These are phyloP conservation scores for Chlorella sorokiniana DNA, from an alignment of 139 green algal genomes.

Conservation along the genomic window DNA sequence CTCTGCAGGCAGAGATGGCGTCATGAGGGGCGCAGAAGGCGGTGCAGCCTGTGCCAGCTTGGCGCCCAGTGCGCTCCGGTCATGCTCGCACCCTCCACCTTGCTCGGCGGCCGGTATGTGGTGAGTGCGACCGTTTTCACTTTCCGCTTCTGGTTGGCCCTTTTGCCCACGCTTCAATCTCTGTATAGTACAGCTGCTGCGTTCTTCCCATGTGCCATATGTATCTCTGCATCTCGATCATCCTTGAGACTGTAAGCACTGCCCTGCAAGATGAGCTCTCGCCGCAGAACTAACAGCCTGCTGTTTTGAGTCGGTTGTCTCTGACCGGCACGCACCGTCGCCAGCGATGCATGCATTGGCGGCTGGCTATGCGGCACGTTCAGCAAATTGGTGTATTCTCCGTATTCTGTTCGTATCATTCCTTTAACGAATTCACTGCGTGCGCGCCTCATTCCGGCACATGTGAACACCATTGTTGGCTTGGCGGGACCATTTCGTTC, in stretches of 20 bases:
- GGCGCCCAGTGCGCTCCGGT: neutral
- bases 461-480: too few relatives aligned
- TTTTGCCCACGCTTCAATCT: neutral
- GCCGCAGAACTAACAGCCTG: neutral
- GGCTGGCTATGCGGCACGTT: too few relatives aligned
- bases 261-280: neutral
- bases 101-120: too few relatives aligned
- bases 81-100: neutral
- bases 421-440: too few relatives aligned
- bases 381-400: too few relatives aligned
- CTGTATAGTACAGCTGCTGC: neutral
- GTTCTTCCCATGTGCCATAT: constrained; percentile 8
- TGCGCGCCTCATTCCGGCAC: too few relatives aligned
- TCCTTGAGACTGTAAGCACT: neutral
- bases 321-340: too few relatives aligned
- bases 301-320: neutral
- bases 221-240: neutral
- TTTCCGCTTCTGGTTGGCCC: neutral
- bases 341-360: too few relatives aligned
- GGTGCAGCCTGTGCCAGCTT: neutral
- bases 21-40: constrained; percentile 32
- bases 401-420: too few relatives aligned
- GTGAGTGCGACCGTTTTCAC: neutral
- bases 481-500: too few relatives aligned
- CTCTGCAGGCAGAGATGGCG: constrained; percentile 90